These are phyloP conservation scores for Phytophthora quininea DNA, from an alignment of 352 stramenopile species.

Conservation along the genomic window DNA sequence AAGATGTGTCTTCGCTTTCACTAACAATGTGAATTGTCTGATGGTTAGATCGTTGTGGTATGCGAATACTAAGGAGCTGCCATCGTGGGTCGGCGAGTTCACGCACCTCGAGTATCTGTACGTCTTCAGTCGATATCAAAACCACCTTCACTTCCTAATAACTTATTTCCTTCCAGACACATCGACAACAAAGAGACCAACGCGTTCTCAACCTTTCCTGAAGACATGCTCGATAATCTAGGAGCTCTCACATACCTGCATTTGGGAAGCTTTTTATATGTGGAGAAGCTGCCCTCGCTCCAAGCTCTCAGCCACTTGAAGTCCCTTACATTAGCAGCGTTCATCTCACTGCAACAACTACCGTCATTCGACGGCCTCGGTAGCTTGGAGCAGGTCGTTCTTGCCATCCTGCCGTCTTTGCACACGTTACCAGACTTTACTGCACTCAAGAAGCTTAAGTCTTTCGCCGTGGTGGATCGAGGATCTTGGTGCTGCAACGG, in stretches of 20 bases:
- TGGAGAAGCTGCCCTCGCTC: conserved; percentile 21
- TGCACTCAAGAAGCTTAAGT: conserved; percentile 7
- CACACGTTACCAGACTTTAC: conserved; percentile 18
- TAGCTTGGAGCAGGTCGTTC: conserved; percentile 26
- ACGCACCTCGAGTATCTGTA: conserved; percentile 41
- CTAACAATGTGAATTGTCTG: not conserved
- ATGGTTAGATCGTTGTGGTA: conserved; percentile 35
- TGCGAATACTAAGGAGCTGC: conserved; percentile 30
- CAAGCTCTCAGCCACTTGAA: conserved; percentile 28
- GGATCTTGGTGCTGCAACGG: conserved; percentile 35
- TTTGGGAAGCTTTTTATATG: conserved; percentile 9
- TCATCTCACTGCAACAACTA: conserved; percentile 14
- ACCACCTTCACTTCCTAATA: not conserved
- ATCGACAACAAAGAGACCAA: conserved; percentile 9
- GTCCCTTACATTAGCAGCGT: conserved; percentile 21
- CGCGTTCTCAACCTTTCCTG: conserved; percentile 8
- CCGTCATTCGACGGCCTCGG: conserved; percentile 11
- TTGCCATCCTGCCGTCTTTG: conserved; percentile 4
- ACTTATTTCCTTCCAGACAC: conserved; percentile 6
- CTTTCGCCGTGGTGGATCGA: conserved; percentile 10
- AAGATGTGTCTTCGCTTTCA: conserved; percentile 6
- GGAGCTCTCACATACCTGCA: conserved; percentile 32
- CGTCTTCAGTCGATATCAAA: conserved; percentile 2
- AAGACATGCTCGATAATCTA: conserved; percentile 25
- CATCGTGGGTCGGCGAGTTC: conserved; percentile 37